Evolutionary conservation across 73 alveolate species (phyloP), one percentile per base, ranked within the genome.

Genomic region (Paraurostyla sp.): DNA sequence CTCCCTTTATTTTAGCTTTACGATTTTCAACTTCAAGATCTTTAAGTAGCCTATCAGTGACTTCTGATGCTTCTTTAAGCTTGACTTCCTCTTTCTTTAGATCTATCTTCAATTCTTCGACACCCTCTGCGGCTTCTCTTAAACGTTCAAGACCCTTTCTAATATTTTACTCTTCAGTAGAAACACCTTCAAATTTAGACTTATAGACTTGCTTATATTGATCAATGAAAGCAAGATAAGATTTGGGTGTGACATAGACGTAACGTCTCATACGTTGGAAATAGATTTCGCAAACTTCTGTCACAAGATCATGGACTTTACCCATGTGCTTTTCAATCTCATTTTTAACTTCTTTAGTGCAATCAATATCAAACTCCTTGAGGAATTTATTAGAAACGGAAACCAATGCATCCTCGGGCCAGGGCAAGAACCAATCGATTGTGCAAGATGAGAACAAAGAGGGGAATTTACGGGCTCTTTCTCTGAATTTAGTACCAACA

Each of bases 371-470:
- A 93, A 97, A 97, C 48, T 92, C 58, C 83, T 97, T 25, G 90
- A 96, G 69, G 99, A 97, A 95, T 90, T 97, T 91, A 92, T 93
- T 96, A 84, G 98, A 89, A 95, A 99, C 99, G 56, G 98, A 90
- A 83, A 99, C 98, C 80, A 96, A 96, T 65, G 99, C 99, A 54
- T 98, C 99, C 94, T 99, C 99, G 68, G 99, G 99, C 99, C 99
- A 99, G 23, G 99, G 99, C 92, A 99, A 93, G 97, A 98, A 97
- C 99, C 99, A 99, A 85, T 98, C 98, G 93, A 99, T 98, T 88
- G 99, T 98, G 94, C 99, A 99, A 33, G 98, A 95, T 22, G 96
- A 92, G 97, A 99, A 99, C 76, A 99, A 93, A 15, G 99, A 99
- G 33, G 99, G 99, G 99, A 99, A 99, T 91, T 98, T 99, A 59